Evolutionary conservation across 768 basidiomycete species (phyloP).

Genomic region (Saitozyma podzolica): DNA sequence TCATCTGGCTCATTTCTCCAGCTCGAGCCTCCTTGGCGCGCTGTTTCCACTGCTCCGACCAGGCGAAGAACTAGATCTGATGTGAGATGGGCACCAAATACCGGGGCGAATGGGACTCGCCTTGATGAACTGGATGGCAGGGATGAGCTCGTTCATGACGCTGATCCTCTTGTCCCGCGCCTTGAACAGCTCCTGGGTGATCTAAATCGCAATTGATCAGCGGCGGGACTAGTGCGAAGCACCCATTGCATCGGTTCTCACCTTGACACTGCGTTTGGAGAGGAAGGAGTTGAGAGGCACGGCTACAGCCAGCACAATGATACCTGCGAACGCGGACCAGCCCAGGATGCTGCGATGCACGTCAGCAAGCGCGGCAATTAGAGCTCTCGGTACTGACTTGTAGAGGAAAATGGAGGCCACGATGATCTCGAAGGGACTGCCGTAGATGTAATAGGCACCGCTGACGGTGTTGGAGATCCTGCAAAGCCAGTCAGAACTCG

Average conservation of each 20-base stretch:
- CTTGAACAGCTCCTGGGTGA: constrained; percentile 41
- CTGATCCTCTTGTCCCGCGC: constrained; percentile 76
- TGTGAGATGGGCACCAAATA: background rate
- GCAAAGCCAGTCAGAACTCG: background rate
- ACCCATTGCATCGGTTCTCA: constrained; percentile 49
- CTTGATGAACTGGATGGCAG: constrained; percentile 65
- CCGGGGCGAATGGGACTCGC: constrained; percentile 50
- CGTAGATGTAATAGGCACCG: constrained; percentile 32
- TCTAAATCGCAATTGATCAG: constrained; percentile 9
- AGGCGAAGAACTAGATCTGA: constrained; percentile 66
- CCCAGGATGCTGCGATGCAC: constrained; percentile 60
- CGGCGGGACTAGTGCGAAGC: constrained; percentile 48
- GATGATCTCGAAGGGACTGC: constrained; percentile 72
- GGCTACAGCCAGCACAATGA: constrained; percentile 65
- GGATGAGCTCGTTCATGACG: constrained; percentile 74
- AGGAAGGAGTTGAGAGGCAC: constrained; percentile 73
- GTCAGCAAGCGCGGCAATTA: background rate
- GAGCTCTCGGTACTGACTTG: constrained; percentile 58
- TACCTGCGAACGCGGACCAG: constrained; percentile 69
- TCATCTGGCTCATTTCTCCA: constrained; percentile 66
- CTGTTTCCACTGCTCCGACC: constrained; percentile 71
- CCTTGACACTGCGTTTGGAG: constrained; percentile 63
- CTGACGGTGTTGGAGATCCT: constrained; percentile 37
- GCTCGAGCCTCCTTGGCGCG: constrained; percentile 62
- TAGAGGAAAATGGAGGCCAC: constrained; percentile 75